Conservation (phyloP, 2,329 filamentous ascomycete genomes). For the Paecilomyces sp. region DNA sequence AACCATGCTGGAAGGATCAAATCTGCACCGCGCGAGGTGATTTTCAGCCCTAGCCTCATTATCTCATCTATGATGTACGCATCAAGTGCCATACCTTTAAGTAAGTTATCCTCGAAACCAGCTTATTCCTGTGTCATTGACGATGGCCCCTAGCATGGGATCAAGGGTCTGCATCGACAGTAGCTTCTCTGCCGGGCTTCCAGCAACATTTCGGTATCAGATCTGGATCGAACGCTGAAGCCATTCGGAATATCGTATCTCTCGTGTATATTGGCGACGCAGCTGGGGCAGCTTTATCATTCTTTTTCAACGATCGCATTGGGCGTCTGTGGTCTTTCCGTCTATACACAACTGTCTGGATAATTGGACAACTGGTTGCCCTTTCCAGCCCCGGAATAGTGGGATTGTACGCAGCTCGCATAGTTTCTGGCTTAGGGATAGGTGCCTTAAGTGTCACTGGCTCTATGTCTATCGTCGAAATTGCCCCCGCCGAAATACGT, state of each 20-base stretch:
- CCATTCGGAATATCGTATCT: slow-evolving; percentile 31
- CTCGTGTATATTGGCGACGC: slow-evolving; percentile 27
- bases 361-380: slow-evolving; percentile 16
- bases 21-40: no score
- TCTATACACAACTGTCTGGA: slow-evolving; percentile 25
- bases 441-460: slow-evolving; percentile 33
- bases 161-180: slow-evolving; percentile 13
- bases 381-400: slow-evolving; percentile 10
- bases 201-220: slow-evolving; percentile 25
- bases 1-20: no score
- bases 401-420: slow-evolving; percentile 29
- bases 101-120: no score
- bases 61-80: no score
- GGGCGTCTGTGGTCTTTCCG: slow-evolving; percentile 35
- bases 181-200: slow-evolving; percentile 28
- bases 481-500: slow-evolving; percentile 33
- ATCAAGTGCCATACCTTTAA: no score
- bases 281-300: slow-evolving; percentile 25
- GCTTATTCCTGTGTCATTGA: no score
- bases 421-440: slow-evolving; percentile 33
- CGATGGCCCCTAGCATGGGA: slow-evolving; percentile 1
- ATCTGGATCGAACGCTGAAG: slow-evolving; percentile 16
- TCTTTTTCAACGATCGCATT: slow-evolving; percentile 34
- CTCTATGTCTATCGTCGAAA: slow-evolving; percentile 33
- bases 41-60: no score